Base-by-base conservation (phyloP, 441 rosid genomes). In the Hura crepitans region DNA sequence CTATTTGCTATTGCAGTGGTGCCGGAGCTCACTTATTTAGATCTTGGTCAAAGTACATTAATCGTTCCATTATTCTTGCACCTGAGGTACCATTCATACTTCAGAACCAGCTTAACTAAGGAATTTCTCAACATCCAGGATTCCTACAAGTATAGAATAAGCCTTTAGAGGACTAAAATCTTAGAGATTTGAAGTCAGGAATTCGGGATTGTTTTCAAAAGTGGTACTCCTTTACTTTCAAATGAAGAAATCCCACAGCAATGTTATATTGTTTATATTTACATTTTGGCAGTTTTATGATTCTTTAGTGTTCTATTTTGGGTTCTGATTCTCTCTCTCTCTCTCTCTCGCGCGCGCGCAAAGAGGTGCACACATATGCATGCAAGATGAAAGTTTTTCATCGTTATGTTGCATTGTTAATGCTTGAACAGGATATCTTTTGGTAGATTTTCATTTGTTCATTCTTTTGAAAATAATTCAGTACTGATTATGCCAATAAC, bases 21-120 rank as follows among this genome's bases (percentile, higher is more conserved):
- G 94, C 85, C 71, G 98, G 97, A 81, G 98, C 98, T 84, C 96
- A 88, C 85, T 87, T 93, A 65, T 93, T 93, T 75, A 84, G 84
- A 74, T 91, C 98, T 20, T 93, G 98, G 97, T 80, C 88, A 0
- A 87, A 81, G 11, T 91, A 81, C 75, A 84, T 93, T 68, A 93
- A 91, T 69, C 94, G 93, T 20, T 91, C 98, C 53, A 80, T 93
- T 62, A 85, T 93, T 77, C 97, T 93, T 76, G 87, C 98, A 60
- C 98, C 98, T n/a, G 97, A 93, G 95, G 97, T 93, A 81, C 56
- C 65, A 65, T 37, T 46, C 69, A 27, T 64, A 54, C 64, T 28
- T 64, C 67, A 35, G 25, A 47, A 64, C 33, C 56, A 51, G 7
- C 47, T 64, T 15, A 23, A 20, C 35, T 56, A 30, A 13, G 58